Evolutionary conservation across 345 rosid species (phyloP), one percentile per base, ranked within the genome.

Genomic region (Anacardium occidentale): DNA sequence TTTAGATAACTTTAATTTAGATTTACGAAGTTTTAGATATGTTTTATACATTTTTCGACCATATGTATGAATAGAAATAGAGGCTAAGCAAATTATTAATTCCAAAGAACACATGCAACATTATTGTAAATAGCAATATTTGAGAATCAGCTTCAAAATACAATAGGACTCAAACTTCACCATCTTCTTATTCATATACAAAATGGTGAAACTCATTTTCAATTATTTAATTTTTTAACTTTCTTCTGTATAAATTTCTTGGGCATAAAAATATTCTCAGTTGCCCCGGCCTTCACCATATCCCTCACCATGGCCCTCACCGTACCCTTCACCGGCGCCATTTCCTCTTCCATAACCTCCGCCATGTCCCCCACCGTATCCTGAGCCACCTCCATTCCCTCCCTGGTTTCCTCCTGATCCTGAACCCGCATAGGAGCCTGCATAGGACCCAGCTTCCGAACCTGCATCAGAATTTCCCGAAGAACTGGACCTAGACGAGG

Each of bases 301-400:
- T n/a, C n/a, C n/a, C n/a, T n/a, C n/a, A n/a, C n/a, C n/a, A n/a
- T 47, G 29, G 11, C 83, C 83, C 66, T 73, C 77, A 13, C 82
- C 83, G 9, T 77, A 62, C 1, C 78, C 79, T 34, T 75, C 69
- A 18, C 79, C 83, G 1, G 74, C 32, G 0, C 82, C 80, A 58
- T 42, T 18, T 52, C 74, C 81, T 5, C 66, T 1, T 7, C 78
- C 80, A 10, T 54, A 59, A 22, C 79, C 83, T 25, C 22, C 77
- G 13, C 70, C 79, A 42, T 18, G 22, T 50, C 75, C 79, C 9
- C 32, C n/a, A 3, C 81, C 82, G 13, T 57, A 21, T 14, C 80
- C 84, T 10, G 68, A 79, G 34, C 74, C 76, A 2, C 44, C 64
- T 2, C 56, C 64, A 15, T 44, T 42, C 25, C 64, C 63, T 0